A percentile compares a stretch with the other conserved stretches of the same genome.
Evolutionary conservation across 768 basidiomycete genomes (phyloP).

Genomic region (Suillus subaureus): DNA sequence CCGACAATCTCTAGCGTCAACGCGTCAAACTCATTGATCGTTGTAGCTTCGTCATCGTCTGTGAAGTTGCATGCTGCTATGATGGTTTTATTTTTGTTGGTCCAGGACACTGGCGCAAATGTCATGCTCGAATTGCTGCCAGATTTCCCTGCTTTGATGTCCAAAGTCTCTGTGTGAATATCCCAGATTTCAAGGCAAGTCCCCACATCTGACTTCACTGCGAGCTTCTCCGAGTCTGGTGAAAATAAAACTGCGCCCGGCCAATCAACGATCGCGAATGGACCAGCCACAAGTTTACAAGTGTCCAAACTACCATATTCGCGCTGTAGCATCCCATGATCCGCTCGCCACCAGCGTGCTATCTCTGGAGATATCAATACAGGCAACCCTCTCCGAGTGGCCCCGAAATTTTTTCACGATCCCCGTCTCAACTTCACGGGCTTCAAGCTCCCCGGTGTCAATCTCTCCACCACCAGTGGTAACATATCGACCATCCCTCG

Average conservation of each 20-base stretch:
- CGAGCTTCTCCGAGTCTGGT: conserved; percentile 1
- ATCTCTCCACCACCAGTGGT: neutral
- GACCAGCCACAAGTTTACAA: neutral
- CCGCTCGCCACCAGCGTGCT: neutral
- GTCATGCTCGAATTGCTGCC: neutral
- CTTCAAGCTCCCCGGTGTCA: neutral
- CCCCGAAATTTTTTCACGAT: neutral
- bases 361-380: neutral
- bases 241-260: neutral
- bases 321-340: neutral
- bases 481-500: neutral
- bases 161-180: neutral
- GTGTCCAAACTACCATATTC: neutral
- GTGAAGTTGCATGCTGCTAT: neutral
- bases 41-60: neutral
- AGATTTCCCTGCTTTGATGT: neutral
- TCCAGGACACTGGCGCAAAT: neutral
- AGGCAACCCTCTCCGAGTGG: neutral
- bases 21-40: neutral
- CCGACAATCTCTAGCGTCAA: neutral
- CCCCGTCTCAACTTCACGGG: neutral
- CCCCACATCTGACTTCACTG: neutral
- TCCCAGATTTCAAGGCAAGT: neutral
- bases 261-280: neutral
- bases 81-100: neutral